Percentiles rank a stretch among this genome's conserved stretches.
Evolutionary conservation across 148 eudicot species (phyloP).

Genomic region (Salicornia ramosissima): DNA sequence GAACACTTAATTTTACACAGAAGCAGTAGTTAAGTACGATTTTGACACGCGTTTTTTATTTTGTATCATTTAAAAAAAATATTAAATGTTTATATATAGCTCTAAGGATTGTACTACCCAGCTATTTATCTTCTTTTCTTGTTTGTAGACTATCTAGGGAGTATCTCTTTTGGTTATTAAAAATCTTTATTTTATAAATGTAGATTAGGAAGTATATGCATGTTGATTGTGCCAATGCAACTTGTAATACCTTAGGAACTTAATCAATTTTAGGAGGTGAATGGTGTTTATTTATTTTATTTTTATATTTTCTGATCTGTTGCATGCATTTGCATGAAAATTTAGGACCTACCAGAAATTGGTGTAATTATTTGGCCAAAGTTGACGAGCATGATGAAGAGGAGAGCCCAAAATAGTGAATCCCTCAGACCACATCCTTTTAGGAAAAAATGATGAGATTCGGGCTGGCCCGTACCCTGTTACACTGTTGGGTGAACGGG

Average conservation of each 20-base stretch:
- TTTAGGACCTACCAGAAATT: constrained; percentile 53
- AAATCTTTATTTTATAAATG: neutral
- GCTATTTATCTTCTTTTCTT: constrained; percentile 29
- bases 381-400: constrained; percentile 63
- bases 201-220: neutral
- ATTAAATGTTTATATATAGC: too few relatives aligned
- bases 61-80: too few relatives aligned
- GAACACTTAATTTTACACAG: too few relatives aligned
- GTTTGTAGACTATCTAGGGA: constrained; percentile 25
- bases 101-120: too few relatives aligned
- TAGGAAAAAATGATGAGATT: constrained; percentile 60
- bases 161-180: neutral
- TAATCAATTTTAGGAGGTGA: too few relatives aligned
- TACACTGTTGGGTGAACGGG: constrained; percentile 40
- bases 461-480: constrained; percentile 74
- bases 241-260: too few relatives aligned
- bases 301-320: too few relatives aligned
- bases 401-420: constrained; percentile 85
- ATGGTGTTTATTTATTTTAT: neutral
- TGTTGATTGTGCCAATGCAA: too few relatives aligned
- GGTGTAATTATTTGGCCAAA: constrained; percentile 70
- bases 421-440: constrained; percentile 88
- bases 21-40: too few relatives aligned
- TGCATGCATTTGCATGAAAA: constrained; percentile 23
- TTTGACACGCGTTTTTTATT: too few relatives aligned